A percentile compares a stretch with the other conserved stretches of the same genome.
phyloP scores from a whole-genome alignment of 306 rosid species.

The Glycine tomentella region DNA sequence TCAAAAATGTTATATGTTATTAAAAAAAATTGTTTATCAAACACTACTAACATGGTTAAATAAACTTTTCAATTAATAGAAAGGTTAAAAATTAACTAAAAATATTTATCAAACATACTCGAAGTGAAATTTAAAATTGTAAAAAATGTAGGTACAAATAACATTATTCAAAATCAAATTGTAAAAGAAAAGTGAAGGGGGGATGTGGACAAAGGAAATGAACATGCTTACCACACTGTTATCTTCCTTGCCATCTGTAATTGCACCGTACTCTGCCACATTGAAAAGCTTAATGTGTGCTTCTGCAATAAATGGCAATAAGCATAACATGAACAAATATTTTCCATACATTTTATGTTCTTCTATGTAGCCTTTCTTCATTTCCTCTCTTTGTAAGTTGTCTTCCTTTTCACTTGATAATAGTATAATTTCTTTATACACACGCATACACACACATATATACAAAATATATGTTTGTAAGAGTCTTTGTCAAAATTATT shows the following conservation, averaged over 20 bases:
- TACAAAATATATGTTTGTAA: no score
- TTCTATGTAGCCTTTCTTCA: background rate
- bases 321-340: slow-evolving; percentile 17
- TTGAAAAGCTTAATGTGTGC: slow-evolving; percentile 30
- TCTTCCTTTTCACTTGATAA: background rate
- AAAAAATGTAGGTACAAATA: no score
- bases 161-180: no score
- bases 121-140: no score
- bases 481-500: background rate
- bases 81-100: no score
- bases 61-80: no score
- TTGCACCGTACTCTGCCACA: slow-evolving; percentile 51
- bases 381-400: background rate
- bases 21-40: no score
- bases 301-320: slow-evolving; percentile 27
- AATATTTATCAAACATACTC: no score
- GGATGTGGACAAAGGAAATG: background rate
- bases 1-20: no score
- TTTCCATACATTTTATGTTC: background rate
- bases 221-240: slow-evolving; percentile 45
- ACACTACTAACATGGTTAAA: no score
- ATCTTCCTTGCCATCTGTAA: slow-evolving; percentile 39
- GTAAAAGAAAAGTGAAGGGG: no score
- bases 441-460: background rate
- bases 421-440: no score